Evolutionary conservation across 192 early-diverging fungal species (phyloP), one percentile per base, ranked within the genome.

Genomic region (Umbelopsis vinacea): DNA sequence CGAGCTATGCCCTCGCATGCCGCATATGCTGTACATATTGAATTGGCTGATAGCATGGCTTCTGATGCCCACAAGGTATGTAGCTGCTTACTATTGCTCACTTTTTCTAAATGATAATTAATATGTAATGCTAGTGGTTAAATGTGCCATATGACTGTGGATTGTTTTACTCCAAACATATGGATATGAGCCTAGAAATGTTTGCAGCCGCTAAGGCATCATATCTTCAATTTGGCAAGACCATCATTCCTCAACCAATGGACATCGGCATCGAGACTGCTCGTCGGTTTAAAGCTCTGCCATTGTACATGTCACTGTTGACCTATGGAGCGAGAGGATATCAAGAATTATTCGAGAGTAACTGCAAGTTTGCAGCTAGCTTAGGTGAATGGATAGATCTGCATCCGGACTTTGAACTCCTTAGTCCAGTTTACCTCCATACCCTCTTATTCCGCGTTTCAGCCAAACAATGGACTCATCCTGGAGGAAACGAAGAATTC

Each of bases 121-220:
- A 63, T 33, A 37, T 17, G 14, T 35, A 26, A 24, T 37, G 6
- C 10, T 19, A 63, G 68, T 90, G 86, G 84, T 71, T 90, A n/a
- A 90, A 90, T 66, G 86, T 87, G 0, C 86, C 88, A 4, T 90
- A 89, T 66, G 89, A 89, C 69, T 86, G 83, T 67, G 86, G 88
- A 45, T 45, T 88, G 22, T 85, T 87, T 54, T 71, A 83, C 50
- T 75, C 67, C 68, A 46, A 38, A 4, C 81, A 75, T 23, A 77
- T 76, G 26, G 74, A 77, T 23, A 19, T 69, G 1, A 77, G 74
- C 66, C 60, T 82, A 43, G 71, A 73, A 43, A 55, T 74, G 0
- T 22, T 79, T 8, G 77, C 66, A 23, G 80, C 66, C 19, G 80
- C 79, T n/a, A 69, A 77, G 1, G 74, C 86, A 0, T 81, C 84